Evolutionary conservation across 208 protist genomes (phyloP).

Genomic region (Leishmania turanica): DNA sequence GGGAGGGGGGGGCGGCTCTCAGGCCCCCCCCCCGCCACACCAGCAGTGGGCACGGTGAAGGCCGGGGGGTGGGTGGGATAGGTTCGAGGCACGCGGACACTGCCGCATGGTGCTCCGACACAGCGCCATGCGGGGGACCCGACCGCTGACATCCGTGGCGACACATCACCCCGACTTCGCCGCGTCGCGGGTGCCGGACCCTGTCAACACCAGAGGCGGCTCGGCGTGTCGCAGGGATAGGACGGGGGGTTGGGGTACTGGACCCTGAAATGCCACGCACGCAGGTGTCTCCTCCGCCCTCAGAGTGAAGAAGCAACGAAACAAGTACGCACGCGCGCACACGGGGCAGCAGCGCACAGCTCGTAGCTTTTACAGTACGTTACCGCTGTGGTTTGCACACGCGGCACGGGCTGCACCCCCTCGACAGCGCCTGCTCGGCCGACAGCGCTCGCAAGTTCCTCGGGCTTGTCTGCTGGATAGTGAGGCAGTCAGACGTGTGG

Average conservation of each 20-base stretch:
- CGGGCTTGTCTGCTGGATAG: conserved; percentile 22
- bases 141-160: not conserved
- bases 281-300: not conserved
- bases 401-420: conserved; percentile 50
- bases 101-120: not conserved
- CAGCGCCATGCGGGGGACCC: not conserved
- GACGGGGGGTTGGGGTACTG: no score
- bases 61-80: not conserved
- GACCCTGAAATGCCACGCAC: no score
- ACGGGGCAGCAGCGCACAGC: not conserved
- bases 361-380: not conserved
- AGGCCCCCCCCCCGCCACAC: no score
- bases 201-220: no score
- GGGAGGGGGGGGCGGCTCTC: no score
- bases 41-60: no score
- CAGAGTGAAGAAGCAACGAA: not conserved
- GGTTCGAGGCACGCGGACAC: not conserved
- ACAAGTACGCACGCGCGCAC: not conserved
- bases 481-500: conserved; percentile 34
- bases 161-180: no score
- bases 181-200: no score
- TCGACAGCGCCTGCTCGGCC: conserved; percentile 35
- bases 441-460: conserved; percentile 16
- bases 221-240: no score
- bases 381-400: conserved; percentile 46